Percentiles rank a stretch among this genome's conserved stretches.
Conservation (phyloP, 1,284 basidiomycete species). For the Melampsora abietis-canadensis region DNA sequence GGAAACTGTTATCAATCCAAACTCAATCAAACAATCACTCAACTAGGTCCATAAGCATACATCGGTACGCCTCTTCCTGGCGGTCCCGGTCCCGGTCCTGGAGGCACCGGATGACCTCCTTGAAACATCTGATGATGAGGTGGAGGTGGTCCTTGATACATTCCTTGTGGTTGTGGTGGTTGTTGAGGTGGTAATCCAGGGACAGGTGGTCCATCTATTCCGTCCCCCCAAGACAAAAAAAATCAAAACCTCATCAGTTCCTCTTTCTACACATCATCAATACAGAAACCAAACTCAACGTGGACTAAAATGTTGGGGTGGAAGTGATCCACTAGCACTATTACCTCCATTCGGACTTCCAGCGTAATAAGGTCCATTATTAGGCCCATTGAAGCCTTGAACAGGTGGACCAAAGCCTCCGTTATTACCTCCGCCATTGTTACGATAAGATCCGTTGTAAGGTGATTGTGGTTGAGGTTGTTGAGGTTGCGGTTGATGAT, state of each 20-base stretch:
- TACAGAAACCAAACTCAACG: not conserved
- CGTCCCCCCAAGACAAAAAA: too few species aligned
- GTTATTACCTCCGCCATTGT: conserved; percentile 1
- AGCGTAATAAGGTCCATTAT: not conserved
- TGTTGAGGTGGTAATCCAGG: not conserved
- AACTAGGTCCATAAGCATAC: conserved; percentile 8
- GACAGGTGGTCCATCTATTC: too few species aligned
- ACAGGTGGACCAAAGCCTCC: not conserved
- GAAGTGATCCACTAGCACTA: not conserved
- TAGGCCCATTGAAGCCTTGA: not conserved
- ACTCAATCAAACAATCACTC: not conserved
- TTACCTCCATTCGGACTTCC: not conserved
- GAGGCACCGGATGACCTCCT: too few species aligned
- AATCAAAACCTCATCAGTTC: too few species aligned
- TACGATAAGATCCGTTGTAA: conserved; percentile 39
- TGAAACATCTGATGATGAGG: not conserved
- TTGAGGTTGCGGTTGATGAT: conserved; percentile 20
- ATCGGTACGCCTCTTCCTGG: not conserved
- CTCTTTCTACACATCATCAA: too few species aligned
- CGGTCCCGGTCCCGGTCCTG: too few species aligned
- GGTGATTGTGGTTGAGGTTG: conserved; percentile 33
- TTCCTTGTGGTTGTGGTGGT: not conserved
- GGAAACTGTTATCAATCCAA: too few species aligned
- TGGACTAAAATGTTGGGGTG: not conserved
- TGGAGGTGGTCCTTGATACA: not conserved